These are phyloP conservation scores for Ligustrum vulgare DNA, from an alignment of 257 asterid species.

Conservation along the genomic window DNA sequence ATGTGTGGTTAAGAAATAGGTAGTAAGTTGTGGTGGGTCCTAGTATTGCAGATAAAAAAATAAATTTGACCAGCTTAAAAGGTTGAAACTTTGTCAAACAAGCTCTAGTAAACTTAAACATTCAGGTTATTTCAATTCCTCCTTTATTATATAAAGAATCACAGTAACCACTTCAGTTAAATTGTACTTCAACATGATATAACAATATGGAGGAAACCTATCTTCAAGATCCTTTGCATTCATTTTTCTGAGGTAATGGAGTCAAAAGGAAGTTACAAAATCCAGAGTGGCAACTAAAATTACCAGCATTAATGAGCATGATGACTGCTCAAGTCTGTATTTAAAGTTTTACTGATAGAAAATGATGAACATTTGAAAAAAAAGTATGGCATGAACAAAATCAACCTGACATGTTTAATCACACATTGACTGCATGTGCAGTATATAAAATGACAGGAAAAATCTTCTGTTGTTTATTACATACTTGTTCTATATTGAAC, in stretches of 20 bases:
- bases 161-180: background rate
- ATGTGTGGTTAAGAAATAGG: too few species aligned
- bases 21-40: too few species aligned
- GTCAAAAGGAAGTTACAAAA: too few species aligned
- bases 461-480: background rate
- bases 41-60: too few species aligned
- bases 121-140: background rate
- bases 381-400: background rate
- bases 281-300: too few species aligned
- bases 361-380: background rate
- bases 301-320: background rate
- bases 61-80: too few species aligned
- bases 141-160: background rate
- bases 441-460: background rate
- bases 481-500: background rate
- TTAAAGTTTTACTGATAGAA: too few species aligned
- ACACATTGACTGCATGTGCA: background rate
- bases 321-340: background rate
- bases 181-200: background rate
- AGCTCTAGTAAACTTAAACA: background rate
- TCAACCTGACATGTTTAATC: background rate
- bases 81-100: background rate
- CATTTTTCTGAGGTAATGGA: background rate
- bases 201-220: background rate
- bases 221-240: background rate